Evolutionary conservation across 345 rosid species (phyloP).

Genomic region (Mallotus nudiflorus): DNA sequence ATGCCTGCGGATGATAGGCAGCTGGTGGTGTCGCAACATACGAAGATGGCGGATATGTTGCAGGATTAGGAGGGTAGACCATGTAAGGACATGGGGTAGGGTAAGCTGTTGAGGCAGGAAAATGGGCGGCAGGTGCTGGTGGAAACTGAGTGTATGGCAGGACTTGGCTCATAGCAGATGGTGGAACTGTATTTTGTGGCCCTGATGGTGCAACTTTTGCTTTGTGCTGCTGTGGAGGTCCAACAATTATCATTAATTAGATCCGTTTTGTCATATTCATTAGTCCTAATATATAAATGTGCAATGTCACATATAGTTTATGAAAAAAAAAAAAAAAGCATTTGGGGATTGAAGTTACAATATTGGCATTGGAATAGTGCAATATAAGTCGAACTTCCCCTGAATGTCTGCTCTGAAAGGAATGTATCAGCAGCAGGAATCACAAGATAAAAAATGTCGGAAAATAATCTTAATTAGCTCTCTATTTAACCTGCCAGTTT

Average conservation of each 20-base stretch:
- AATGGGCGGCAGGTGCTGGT: constrained; percentile 16
- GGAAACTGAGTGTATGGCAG: constrained; percentile 10
- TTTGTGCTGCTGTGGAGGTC: background rate
- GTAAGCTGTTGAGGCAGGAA: background rate
- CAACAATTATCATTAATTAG: background rate
- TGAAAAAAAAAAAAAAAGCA: too few species aligned
- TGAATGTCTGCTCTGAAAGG: constrained; percentile 30
- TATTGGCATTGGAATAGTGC: constrained; percentile 34
- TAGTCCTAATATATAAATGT: too few species aligned
- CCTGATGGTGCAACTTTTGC: constrained; percentile 13
- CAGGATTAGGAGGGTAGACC: constrained; percentile 15
- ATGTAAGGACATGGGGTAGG: background rate
- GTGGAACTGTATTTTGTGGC: constrained; percentile 19
- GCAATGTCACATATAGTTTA: background rate
- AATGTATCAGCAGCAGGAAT: constrained; percentile 6
- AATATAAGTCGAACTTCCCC: constrained; percentile 49
- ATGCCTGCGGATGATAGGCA: constrained; percentile 4
- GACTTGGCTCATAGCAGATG: constrained; percentile 15
- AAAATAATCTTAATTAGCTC: background rate
- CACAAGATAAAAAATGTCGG: background rate
- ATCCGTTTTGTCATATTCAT: background rate
- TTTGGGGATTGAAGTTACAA: constrained; percentile 12
- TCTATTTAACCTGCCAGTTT: constrained; percentile 36
- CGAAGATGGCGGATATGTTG: constrained; percentile 3
- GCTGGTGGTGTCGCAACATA: constrained; percentile 16